Conservation (phyloP, 108 stramenopile genomes). For the Seminavis robusta region DNA sequence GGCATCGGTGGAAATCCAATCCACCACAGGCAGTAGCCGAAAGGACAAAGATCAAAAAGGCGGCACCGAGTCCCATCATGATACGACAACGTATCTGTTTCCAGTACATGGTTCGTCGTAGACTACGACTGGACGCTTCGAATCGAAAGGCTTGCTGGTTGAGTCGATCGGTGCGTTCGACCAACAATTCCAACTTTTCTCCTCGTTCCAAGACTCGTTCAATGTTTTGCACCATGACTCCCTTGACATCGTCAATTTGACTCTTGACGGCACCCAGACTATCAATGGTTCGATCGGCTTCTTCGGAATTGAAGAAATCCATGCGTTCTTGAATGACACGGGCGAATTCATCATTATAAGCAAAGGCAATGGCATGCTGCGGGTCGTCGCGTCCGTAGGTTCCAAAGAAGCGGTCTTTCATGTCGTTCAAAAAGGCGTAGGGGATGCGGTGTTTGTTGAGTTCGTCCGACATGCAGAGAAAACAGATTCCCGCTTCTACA, state of each 20-base stretch:
- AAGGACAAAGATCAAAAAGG: conserved; percentile 59
- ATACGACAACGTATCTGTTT: conserved; percentile 69
- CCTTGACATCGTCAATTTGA: conserved; percentile 94
- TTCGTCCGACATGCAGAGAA: conserved; percentile 94
- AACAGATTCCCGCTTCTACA: conserved; percentile 89
- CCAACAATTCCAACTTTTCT: conserved; percentile 97
- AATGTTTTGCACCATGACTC: conserved; percentile 96
- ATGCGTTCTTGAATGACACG: conserved; percentile 73
- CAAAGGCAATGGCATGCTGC: conserved; percentile 90
- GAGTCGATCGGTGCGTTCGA: conserved; percentile 95
- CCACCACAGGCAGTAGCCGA: conserved; percentile 62
- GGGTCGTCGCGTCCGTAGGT: conserved; percentile 81
- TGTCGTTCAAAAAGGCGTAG: conserved; percentile 94
- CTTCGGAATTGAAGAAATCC: conserved; percentile 88
- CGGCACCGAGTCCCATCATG: conserved; percentile 41
- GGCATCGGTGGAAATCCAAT: conserved; percentile 65
- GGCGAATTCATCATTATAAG: conserved; percentile 90
- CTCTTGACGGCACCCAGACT: conserved; percentile 76
- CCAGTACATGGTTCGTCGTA: conserved; percentile 89
- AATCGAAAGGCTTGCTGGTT: conserved; percentile 93
- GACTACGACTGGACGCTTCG: conserved; percentile 68
- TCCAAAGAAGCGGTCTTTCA: conserved; percentile 74
- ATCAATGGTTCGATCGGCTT: conserved; percentile 65
- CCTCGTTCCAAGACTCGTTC: conserved; percentile 94
- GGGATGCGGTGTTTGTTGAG: conserved; percentile 86